Conservation (phyloP, 768 basidiomycete genomes). For the Candolleomyces aberdarensis region DNA sequence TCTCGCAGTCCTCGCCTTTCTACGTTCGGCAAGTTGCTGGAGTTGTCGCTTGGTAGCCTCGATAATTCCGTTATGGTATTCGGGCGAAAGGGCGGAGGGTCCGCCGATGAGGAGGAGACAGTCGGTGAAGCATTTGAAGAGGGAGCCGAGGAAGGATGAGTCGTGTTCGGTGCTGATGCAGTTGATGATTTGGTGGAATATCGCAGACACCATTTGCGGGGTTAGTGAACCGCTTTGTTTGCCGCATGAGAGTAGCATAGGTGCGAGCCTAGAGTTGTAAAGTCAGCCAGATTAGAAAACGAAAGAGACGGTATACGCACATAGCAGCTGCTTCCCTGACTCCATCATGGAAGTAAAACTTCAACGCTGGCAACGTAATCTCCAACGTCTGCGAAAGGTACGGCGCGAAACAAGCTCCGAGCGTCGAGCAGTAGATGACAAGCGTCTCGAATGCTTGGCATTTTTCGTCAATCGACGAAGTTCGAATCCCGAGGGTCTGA, state of each 20-base stretch:
- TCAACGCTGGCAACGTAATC: slow-evolving; percentile 64
- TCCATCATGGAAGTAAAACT: slow-evolving; percentile 83
- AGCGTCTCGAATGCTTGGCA: slow-evolving; percentile 88
- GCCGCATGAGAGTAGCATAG: no score
- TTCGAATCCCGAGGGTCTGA: slow-evolving; percentile 72
- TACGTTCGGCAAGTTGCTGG: no score
- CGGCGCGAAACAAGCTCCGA: slow-evolving; percentile 64
- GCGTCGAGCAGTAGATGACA: slow-evolving; percentile 72
- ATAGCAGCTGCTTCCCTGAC: slow-evolving; percentile 76
- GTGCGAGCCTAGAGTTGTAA: no score
- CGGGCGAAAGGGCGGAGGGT: no score
- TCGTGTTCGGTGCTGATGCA: slow-evolving; percentile 67
- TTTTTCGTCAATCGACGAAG: slow-evolving; percentile 81
- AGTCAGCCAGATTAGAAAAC: no score
- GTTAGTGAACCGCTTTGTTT: no score
- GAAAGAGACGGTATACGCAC: slow-evolving; percentile 37
- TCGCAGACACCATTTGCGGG: slow-evolving; percentile 62
- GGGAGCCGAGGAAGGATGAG: slow-evolving; percentile 70
- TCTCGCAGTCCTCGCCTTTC: slow-evolving; percentile 32
- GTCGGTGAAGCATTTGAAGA: slow-evolving; percentile 66
- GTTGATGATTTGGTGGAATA: slow-evolving; percentile 61
- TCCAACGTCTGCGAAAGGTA: slow-evolving; percentile 72
- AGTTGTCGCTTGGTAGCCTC: no score
- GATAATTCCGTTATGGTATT: no score
- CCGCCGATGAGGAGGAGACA: no score